Evolutionary conservation across 345 rosid species (phyloP).

Genomic region (rapeseed (Brassica napus)): DNA sequence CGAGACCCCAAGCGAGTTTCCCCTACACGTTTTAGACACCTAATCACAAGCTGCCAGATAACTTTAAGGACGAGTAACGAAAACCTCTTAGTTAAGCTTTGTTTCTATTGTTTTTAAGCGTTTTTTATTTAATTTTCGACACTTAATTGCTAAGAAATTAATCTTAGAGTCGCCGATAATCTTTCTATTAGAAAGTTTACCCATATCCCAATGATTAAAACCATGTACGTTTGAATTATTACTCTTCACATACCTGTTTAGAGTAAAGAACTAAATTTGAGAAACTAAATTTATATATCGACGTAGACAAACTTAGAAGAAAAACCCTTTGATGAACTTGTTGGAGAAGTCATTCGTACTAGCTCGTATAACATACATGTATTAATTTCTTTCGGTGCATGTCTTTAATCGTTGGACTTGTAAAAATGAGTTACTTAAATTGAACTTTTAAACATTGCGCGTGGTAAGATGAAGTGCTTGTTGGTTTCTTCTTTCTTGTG

Average conservation of each 20-base stretch:
- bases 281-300: not conserved
- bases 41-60: too few species aligned
- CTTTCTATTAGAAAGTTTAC: not conserved
- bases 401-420: not conserved
- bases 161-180: too few species aligned
- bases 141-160: too few species aligned
- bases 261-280: constrained; percentile 11
- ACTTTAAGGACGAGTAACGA: too few species aligned
- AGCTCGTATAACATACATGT: not conserved
- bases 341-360: not conserved
- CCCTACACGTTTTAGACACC: too few species aligned
- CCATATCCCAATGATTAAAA: constrained; percentile 27
- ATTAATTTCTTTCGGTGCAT: not conserved
- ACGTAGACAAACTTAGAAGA: not conserved
- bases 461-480: constrained; percentile 19
- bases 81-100: too few species aligned
- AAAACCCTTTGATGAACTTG: not conserved
- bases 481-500: constrained; percentile 34
- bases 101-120: too few species aligned
- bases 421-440: constrained; percentile 1
- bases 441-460: not conserved
- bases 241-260: constrained; percentile 8
- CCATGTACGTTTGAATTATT: constrained; percentile 14
- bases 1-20: too few species aligned
- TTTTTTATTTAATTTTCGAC: too few species aligned